Evolutionary conservation across 257 asterid species (phyloP), one percentile per base, ranked within the genome.

Genomic region (Nemophila menziesii): DNA sequence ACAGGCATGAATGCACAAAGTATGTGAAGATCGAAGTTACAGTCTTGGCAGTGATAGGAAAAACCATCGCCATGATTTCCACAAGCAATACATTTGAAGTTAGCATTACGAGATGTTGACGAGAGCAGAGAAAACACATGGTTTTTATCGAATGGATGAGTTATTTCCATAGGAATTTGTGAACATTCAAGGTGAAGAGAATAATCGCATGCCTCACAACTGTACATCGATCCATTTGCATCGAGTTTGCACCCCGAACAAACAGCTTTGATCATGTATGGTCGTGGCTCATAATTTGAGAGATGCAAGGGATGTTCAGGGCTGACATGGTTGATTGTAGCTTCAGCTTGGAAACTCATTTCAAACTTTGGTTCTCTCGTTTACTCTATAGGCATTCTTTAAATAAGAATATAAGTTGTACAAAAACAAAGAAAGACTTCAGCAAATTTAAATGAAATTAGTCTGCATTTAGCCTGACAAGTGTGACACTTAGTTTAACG

Each of bases 241-340:
- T 50, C 22, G 46, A 62, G 71, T 1, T 59, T 72, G 78, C 93
- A 82, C 1, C 62, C 80, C 37, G 83, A 50, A 50, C 93, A 82
- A 5, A 55, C 42, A 16, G 61, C 0, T 19, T 3, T 12, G n/a
- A n/a, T n/a, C 45, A 33, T 36, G 55, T 15, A 39, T 36, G 44
- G 51, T 8, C 43, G 51, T 16, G 36, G 14, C 47, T 56, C 58
- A 17, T 18, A 11, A 29, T 51, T 46, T 1, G 53, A 4, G 74
- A 70, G 62, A 5, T 67, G 60, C 24, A 77, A 48, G 4, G 73
- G 74, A 54, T 72, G 85, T 8, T 78, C 72, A 42, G 73, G 87
- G 48, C 77, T 70, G 70, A 77, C 74, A 44, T 78, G 89, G 51
- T 37, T 61, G 16, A 60, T 38, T 17, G 55, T 26, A 14, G 57